A percentile compares a stretch with the other conserved stretches of the same genome.
Conservation (phyloP, 805 yeast genomes). For the Naumovozyma dairenensis region DNA sequence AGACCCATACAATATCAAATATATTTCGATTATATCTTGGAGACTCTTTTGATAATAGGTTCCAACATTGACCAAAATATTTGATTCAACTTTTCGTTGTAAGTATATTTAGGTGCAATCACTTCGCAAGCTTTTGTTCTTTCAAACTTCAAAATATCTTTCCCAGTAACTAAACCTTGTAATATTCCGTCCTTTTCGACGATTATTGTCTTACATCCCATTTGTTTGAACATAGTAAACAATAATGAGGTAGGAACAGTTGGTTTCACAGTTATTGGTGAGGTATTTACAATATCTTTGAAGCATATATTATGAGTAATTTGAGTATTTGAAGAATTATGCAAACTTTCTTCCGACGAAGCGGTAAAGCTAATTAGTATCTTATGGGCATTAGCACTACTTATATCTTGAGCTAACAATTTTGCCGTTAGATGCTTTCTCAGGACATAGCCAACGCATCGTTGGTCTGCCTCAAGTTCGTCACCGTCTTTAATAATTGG, state of each 20-base stretch:
- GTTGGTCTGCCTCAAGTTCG: constrained; percentile 30
- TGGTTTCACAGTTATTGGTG: constrained; percentile 53
- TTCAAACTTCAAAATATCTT: constrained; percentile 67
- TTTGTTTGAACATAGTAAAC: constrained; percentile 56
- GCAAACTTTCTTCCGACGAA: background rate
- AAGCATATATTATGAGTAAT: constrained; percentile 7
- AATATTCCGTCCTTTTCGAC: constrained; percentile 53
- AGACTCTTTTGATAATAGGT: constrained; percentile 9
- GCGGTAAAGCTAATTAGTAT: constrained; percentile 8
- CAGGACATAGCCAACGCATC: constrained; percentile 31
- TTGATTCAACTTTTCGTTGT: constrained; percentile 17
- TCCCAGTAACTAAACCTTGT: constrained; percentile 73
- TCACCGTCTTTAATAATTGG: constrained; percentile 41
- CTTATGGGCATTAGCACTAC: constrained; percentile 23
- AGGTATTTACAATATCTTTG: constrained; percentile 31
- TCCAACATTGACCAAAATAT: constrained; percentile 17
- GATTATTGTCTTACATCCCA: constrained; percentile 71
- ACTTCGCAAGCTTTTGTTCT: constrained; percentile 23
- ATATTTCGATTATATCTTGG: background rate
- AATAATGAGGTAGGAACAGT: constrained; percentile 49
- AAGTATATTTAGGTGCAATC: constrained; percentile 21
- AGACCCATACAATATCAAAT: background rate
- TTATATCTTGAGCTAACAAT: constrained; percentile 10
- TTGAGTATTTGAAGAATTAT: background rate
- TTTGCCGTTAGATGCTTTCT: constrained; percentile 16